phyloP scores from a whole-genome alignment of 805 yeast species.

The Cyberlindnera nakhonratchasimensis region DNA sequence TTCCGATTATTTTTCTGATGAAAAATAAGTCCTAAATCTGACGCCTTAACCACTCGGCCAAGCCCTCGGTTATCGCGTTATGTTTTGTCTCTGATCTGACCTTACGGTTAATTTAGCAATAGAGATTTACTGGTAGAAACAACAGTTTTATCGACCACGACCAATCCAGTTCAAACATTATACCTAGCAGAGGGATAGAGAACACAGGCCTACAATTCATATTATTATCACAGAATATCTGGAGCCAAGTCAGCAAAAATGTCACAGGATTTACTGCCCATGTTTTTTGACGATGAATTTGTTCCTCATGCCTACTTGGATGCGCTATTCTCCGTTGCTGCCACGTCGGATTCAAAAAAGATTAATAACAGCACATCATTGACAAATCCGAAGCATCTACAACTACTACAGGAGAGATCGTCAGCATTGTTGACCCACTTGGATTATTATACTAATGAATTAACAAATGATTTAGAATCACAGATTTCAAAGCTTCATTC shows the following conservation, averaged over 20 bases:
- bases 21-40: constrained; percentile 34
- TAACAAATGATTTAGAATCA: constrained; percentile 50
- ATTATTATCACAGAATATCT: no score
- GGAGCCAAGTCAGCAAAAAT: background rate
- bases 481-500: constrained; percentile 47
- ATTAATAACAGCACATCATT: constrained; percentile 26
- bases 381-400: constrained; percentile 30
- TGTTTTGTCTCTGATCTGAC: background rate
- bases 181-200: no score
- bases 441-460: constrained; percentile 58
- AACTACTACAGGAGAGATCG: constrained; percentile 43
- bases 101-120: background rate
- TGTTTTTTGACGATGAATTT: constrained; percentile 68
- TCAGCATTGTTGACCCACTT: constrained; percentile 53
- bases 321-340: constrained; percentile 41
- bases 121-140: no score
- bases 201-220: no score
- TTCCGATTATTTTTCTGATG: background rate
- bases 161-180: no score
- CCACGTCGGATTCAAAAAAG: constrained; percentile 5
- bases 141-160: no score
- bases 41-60: constrained; percentile 46
- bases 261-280: constrained; percentile 44
- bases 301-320: constrained; percentile 64
- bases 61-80: constrained; percentile 29